phyloP scores from a whole-genome alignment of 768 basidiomycete species.

The Russula brevipes region DNA sequence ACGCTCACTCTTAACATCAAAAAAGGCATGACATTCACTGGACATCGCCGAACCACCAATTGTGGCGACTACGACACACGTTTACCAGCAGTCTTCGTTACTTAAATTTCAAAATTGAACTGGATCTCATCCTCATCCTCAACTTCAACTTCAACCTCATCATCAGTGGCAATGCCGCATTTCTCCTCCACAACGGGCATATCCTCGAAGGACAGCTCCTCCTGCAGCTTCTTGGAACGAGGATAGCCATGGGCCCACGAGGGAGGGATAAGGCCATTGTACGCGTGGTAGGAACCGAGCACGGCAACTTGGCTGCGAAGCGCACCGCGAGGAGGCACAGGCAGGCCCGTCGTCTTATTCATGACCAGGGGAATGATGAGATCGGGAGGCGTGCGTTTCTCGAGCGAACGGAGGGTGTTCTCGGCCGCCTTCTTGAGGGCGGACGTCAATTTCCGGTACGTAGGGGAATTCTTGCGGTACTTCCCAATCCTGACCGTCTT shows the following conservation, averaged over 20 bases:
- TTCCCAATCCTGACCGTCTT: background rate
- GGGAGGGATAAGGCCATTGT: constrained; percentile 6
- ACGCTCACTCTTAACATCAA: too few species aligned
- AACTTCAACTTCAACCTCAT: background rate
- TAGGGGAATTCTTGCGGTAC: background rate
- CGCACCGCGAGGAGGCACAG: background rate
- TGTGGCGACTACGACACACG: too few species aligned
- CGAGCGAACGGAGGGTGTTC: background rate
- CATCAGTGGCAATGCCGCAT: background rate
- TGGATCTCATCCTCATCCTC: background rate
- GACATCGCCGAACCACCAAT: too few species aligned
- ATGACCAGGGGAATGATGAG: background rate
- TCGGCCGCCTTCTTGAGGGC: background rate
- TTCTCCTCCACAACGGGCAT: background rate
- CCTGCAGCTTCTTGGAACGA: background rate
- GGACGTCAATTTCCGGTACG: background rate
- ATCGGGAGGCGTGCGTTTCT: background rate
- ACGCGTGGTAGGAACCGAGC: background rate
- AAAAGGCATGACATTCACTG: too few species aligned
- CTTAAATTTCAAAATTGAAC: background rate
- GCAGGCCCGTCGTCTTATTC: constrained; percentile 8
- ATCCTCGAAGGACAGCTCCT: too few species aligned
- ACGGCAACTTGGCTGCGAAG: constrained; percentile 13
- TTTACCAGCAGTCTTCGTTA: background rate
- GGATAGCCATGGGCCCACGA: constrained; percentile 4